These are phyloP conservation scores for Prototheca stagnorum DNA, from an alignment of 163 green algal genomes.

Conservation along the genomic window DNA sequence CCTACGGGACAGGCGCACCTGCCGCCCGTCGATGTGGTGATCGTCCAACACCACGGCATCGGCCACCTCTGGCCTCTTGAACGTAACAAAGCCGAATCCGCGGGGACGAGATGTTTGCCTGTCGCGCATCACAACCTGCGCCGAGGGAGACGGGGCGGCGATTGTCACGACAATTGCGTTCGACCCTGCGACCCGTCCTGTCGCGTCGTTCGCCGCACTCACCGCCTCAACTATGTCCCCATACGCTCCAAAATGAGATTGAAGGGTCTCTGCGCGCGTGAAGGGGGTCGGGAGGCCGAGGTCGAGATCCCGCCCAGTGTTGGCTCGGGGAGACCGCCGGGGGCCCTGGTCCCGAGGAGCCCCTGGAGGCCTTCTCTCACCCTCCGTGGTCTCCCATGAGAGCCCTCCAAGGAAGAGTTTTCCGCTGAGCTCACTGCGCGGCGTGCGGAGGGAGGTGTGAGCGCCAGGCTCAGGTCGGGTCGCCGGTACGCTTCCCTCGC, in stretches of 20 bases:
- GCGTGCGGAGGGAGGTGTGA: no score
- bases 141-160: neutral
- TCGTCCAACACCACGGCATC: slow-evolving; percentile 41
- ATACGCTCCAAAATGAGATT: slow-evolving; percentile 58
- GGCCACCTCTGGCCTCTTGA: slow-evolving; percentile 33
- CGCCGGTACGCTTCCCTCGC: no score
- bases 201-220: no score
- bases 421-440: slow-evolving; percentile 2
- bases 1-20: no score
- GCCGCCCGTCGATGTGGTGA: slow-evolving; percentile 52
- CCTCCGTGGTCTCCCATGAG: slow-evolving; percentile 57
- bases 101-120: slow-evolving; percentile 44
- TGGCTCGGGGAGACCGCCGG: no score
- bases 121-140: slow-evolving; percentile 69
- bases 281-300: no score
- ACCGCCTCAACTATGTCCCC: slow-evolving; percentile 65
- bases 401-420: slow-evolving; percentile 65
- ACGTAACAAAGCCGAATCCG: slow-evolving; percentile 84
- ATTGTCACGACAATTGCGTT: no score
- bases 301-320: no score
- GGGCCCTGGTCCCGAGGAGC: no score
- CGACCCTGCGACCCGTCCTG: no score
- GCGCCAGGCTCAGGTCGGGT: no score
- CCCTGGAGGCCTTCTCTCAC: no score
- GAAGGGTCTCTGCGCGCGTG: slow-evolving; percentile 61